Base-by-base conservation (phyloP, 2,329 filamentous ascomycete genomes). In the Colletotrichum simmondsii region DNA sequence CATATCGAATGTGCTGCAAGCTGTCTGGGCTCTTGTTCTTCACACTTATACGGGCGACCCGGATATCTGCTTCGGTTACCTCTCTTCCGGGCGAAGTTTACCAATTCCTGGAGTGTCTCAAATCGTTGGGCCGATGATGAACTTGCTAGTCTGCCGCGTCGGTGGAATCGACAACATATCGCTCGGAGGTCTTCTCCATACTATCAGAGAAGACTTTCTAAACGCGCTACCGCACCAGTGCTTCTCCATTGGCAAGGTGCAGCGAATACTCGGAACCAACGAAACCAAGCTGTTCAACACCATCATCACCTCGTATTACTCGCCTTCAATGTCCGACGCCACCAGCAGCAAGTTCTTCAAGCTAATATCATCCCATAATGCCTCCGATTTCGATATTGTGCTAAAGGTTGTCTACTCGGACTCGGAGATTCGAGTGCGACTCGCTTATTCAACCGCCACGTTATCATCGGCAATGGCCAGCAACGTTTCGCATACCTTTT, bases 221-320 rank as follows among this genome's bases (percentile, higher is more conserved):
- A 59, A 60, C 26, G 65, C 68, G 1, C n/a, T 75, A 1, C 65
- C 64, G 2, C 67, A 71, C 14, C 72, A 75, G 35, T 67, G 61
- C 59, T 72, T 60, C 19, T 72, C 74, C 8, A 61, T 75, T 19
- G 59, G 62, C 26, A 72, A 69, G 11, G 66, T 74, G 12, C 74
- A 74, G 28, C 56, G 69, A 1, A 65, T 72, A 3, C 37, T 70
- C 7, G 68, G 62, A 0, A 54, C 53, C 8, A 66, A 64, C 6
- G 60, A 68, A 2, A 60, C 35, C 11, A 68, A 59, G 30, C 63
- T 75, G 0, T 75, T 75, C 72, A 75, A 75, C 66, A 75, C 68
- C 16, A 73, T 74, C 12, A 56, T 75, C 22, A 70, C 74, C 0
- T 71, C 65, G 3, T 72, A 67, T 37, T 64, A 64, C 22, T 69